Evolutionary conservation across 1,139 yeast species (phyloP), one percentile per base, ranked within the genome.

Genomic region (Nakaseomyces glabratus): DNA sequence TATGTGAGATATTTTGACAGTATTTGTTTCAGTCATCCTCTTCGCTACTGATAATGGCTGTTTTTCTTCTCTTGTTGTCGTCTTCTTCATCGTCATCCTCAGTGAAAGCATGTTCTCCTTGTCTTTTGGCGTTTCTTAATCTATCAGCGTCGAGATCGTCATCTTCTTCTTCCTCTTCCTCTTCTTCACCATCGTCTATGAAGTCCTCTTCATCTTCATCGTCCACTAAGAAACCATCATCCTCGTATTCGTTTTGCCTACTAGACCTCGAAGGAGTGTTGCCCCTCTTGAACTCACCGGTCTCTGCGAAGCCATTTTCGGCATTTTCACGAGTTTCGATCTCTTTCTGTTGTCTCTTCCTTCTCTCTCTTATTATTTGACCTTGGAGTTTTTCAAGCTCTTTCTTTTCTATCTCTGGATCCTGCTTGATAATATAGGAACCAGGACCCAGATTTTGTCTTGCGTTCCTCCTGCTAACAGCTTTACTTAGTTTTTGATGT

Each of bases 351-450:
- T 69, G 73, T 47, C 73, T 64, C 66, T 75, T 79, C 64, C 88
- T 68, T 66, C 76, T 71, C 58, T 79, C 73, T 59, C 81, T 73
- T 53, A 73, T 62, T 42, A 76, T 68, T 61, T 82, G 75, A 47
- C 76, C 73, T 50, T 81, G 94, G 42, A 75, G 77, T 60, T 76
- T 82, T 55, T 85, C 95, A 21, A 88, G 76, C 48, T 76, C 76
- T 51, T 82, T 73, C 52, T 86, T 88, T 46, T 78, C 77, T 57
- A 79, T 66, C 56, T 85, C 84, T 2, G 98, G 98, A 63, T 90
- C 98, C 41, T 75, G 81, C 18, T 74, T 73, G 2, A 95, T 82
- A 31, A 82, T 77, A 18, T 85, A 77, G 29, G 82, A 79, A 41
- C 78, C 76, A 29, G 77, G 76, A 22, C 67, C 66, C 28, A 65